phyloP scores from a whole-genome alignment of 2,329 filamentous ascomycete species.

The Fusarium mexicanum region DNA sequence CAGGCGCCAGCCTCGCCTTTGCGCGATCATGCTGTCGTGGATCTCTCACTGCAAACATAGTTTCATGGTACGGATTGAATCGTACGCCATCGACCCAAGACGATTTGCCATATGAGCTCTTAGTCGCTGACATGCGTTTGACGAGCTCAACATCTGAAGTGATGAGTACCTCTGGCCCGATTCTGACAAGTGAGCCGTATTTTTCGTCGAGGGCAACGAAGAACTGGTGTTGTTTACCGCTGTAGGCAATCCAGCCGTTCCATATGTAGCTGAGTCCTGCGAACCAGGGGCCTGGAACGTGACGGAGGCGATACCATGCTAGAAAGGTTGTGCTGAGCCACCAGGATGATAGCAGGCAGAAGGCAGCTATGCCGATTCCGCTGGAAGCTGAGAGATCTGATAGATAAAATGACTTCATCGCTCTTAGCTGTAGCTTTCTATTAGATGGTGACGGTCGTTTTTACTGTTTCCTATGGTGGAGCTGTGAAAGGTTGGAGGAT shows the following conservation, averaged over 20 bases:
- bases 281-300: neutral
- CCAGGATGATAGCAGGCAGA: neutral
- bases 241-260: neutral
- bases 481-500: no score
- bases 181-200: conserved; percentile 1
- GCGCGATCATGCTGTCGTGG: neutral
- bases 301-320: neutral
- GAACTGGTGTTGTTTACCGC: neutral
- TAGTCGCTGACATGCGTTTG: neutral
- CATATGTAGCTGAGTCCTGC: conserved; percentile 3
- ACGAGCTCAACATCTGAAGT: conserved; percentile 1
- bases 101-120: neutral
- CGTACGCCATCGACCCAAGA: neutral
- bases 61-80: neutral
- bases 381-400: accelerated
- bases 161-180: neutral
- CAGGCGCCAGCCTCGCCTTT: neutral
- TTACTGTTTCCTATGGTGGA: accelerated
- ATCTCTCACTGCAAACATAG: neutral
- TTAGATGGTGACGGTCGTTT: no score
- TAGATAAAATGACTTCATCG: neutral
- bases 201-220: neutral
- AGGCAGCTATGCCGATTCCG: accelerated
- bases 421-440: accelerated
- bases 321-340: neutral